These are phyloP conservation scores for Pythium coloratum DNA, from an alignment of 352 stramenopile genomes.

Conservation along the genomic window DNA sequence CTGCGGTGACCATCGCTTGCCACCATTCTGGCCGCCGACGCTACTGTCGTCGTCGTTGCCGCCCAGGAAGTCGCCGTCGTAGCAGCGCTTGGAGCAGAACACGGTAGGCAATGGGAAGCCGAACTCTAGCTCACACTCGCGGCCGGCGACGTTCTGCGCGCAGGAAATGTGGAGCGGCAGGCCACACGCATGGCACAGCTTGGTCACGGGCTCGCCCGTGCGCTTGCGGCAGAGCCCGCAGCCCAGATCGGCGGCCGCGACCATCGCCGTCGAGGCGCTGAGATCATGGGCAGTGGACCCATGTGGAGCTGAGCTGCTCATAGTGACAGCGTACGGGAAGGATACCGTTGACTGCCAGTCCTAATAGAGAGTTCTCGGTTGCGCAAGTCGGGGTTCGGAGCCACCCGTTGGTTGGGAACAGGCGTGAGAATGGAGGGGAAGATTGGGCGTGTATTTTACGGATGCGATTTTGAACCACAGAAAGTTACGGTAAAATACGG, in stretches of 20 bases:
- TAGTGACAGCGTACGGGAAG: background rate
- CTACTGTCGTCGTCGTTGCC: background rate
- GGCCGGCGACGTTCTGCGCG: slow-evolving; percentile 35
- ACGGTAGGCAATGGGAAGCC: slow-evolving; percentile 32
- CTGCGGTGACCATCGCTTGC: slow-evolving; percentile 27
- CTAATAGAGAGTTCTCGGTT: slow-evolving; percentile 21
- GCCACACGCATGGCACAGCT: slow-evolving; percentile 40
- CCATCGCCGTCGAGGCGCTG: slow-evolving; percentile 16
- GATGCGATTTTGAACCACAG: slow-evolving; percentile 6
- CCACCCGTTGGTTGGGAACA: background rate
- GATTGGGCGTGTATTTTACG: slow-evolving; percentile 14
- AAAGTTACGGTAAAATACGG: background rate
- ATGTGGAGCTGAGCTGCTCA: slow-evolving; percentile 9
- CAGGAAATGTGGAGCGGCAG: slow-evolving; percentile 39
- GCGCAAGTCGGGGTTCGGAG: slow-evolving; percentile 14
- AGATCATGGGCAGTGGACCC: slow-evolving; percentile 6
- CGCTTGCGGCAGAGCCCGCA: slow-evolving; percentile 39
- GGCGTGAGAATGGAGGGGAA: background rate
- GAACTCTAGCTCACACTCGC: slow-evolving; percentile 38
- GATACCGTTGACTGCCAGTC: background rate
- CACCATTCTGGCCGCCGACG: background rate
- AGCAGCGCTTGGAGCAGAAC: slow-evolving; percentile 49
- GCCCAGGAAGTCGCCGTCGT: slow-evolving; percentile 30
- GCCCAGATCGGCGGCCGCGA: slow-evolving; percentile 22
- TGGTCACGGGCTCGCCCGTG: slow-evolving; percentile 32